Percentiles rank a stretch among this genome's conserved stretches.
Evolutionary conservation across 129 eudicot species (phyloP).

Genomic region (Saussurea involucrata): DNA sequence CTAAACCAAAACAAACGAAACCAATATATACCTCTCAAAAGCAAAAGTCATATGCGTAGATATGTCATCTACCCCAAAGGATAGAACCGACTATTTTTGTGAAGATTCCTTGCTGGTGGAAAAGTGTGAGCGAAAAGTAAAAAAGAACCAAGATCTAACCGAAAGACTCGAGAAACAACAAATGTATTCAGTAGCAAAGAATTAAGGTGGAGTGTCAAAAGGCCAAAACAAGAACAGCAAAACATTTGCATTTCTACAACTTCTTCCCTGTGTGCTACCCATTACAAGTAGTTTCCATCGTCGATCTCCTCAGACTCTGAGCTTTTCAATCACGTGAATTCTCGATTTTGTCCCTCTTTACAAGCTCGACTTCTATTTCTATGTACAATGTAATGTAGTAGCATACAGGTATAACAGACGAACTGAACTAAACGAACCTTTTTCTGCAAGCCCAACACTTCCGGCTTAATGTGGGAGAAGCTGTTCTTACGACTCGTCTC

Average conservation of each 20-base stretch:
- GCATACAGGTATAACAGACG: slow-evolving; percentile 28
- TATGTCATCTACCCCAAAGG: no score
- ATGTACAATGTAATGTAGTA: slow-evolving; percentile 48
- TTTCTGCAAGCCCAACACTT: slow-evolving; percentile 13
- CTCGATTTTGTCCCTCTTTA: slow-evolving; percentile 33
- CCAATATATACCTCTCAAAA: no score
- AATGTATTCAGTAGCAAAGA: slow-evolving; percentile 30
- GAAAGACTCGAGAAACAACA: not conserved
- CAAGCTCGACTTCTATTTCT: slow-evolving; percentile 38
- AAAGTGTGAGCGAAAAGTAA: not conserved
- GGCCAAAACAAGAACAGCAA: slow-evolving; percentile 24
- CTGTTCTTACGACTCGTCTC: slow-evolving; percentile 19
- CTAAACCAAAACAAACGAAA: no score
- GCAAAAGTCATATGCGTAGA: no score
- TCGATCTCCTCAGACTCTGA: not conserved
- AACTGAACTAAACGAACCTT: slow-evolving; percentile 20
- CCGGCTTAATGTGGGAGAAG: not conserved
- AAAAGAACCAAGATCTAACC: not conserved
- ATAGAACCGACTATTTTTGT: not conserved
- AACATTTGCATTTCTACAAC: slow-evolving; percentile 15
- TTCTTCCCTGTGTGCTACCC: slow-evolving; percentile 15
- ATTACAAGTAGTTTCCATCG: slow-evolving; percentile 1
- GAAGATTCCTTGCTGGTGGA: not conserved
- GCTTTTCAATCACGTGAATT: slow-evolving; percentile 23
- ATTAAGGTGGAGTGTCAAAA: slow-evolving; percentile 22